Base-by-base conservation (phyloP, 73 alveolate genomes). In the Paramecium sexaurelia region DNA sequence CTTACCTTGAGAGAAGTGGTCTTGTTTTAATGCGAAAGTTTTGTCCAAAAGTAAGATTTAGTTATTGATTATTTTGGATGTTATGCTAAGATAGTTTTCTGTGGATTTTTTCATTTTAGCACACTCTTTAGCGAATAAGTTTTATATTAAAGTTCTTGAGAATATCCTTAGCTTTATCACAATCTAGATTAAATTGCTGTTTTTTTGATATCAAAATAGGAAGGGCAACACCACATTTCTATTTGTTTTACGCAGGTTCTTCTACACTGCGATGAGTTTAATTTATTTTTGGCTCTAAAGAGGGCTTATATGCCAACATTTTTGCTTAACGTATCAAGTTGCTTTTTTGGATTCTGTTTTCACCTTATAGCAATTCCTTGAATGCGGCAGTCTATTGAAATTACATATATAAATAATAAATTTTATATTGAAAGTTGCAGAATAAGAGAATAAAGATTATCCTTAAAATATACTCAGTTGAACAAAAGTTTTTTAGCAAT, bases 311-410 rank as follows among this genome's bases (percentile, higher is more conserved):
- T 7, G 83, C n/a, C n/a, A 71, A 35, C 22, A 35, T 71, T 71
- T 71, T 71, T 1, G 56, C 32, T 27, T 71, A 20, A 15, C 86
- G 86, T 27, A 71, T 32, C 35, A 35, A 36, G 32, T 71, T 71
- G 43, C 86, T 35, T 71, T 71, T 71, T n/a, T 13, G 57, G 8
- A 71, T 71, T 32, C 13, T 32, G 13, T 71, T 71, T 32, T 71
- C 37, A 10, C 56, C 56, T 9, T 71, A 13, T 3, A 71, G 32
- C 47, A 66, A 66, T 66, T 71, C 86, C 86, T 71, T 71, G 26
- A 71, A 71, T 71, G 86, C 86, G 36, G 86, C 86, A 71, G 86
- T 71, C 86, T 32, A 71, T 71, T 71, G 55, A 36, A 71, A 71
- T 71, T 71, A 36, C 86, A 71, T 71, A 27, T 61, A 61, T 61